These are phyloP conservation scores for Moringa oleifera DNA, from an alignment of 345 rosid genomes.

Conservation along the genomic window DNA sequence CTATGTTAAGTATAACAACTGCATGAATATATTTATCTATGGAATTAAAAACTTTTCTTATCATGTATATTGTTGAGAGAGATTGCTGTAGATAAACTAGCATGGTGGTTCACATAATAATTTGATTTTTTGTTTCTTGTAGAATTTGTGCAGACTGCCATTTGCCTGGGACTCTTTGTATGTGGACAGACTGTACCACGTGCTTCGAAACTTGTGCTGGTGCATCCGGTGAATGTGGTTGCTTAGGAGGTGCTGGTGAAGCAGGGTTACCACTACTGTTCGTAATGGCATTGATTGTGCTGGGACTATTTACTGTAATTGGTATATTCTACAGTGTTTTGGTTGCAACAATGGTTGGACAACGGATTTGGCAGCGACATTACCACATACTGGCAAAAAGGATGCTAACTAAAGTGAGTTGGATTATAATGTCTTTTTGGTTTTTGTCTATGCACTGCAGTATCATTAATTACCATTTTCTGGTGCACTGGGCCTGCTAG, in stretches of 20 bases:
- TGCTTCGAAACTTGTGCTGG: conserved; percentile 97
- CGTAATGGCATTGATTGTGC: conserved; percentile 77
- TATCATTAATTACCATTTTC: neutral
- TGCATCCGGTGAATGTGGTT: conserved; percentile 89
- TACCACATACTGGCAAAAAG: conserved; percentile 98
- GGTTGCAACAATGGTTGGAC: conserved; percentile 99
- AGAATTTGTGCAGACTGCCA: conserved; percentile 98
- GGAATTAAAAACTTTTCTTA: neutral
- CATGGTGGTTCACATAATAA: neutral
- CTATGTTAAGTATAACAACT: neutral
- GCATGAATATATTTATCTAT: neutral
- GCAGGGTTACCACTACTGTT: conserved; percentile 87
- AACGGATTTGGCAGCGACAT: conserved; percentile 98
- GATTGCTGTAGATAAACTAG: neutral
- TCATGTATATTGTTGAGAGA: neutral
- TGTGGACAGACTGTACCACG: conserved; percentile 99
- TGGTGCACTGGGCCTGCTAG: neutral
- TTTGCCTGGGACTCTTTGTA: conserved; percentile 93
- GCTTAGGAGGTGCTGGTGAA: conserved; percentile 98
- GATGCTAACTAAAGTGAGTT: conserved; percentile 93
- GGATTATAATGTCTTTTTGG: neutral
- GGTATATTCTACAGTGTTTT: conserved; percentile 95
- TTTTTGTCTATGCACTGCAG: neutral
- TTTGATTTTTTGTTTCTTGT: conserved; percentile 23
- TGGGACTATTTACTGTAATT: conserved; percentile 85